Base-by-base conservation (phyloP, 768 basidiomycete genomes). In the Boletus vinaceobasis region DNA sequence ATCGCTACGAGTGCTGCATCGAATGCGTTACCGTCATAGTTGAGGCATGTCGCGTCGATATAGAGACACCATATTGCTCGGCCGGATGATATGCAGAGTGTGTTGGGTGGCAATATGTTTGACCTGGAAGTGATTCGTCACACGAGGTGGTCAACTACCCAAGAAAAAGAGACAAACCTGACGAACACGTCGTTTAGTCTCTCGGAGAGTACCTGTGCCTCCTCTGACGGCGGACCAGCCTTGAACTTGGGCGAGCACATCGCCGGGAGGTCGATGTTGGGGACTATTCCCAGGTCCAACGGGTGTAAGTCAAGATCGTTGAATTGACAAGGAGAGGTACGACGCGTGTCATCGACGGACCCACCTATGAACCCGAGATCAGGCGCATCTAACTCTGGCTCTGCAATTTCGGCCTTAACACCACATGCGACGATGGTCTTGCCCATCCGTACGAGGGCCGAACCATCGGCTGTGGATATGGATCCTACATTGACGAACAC, bases 361-460 rank as follows among this genome's bases (percentile, higher is more conserved):
- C 5, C 27, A 94, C 95, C 94, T 23, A 98, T 64, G 67, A 89
- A 98, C 0, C 96, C 96, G 29, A 85, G 78, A 15, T 79, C 74
- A 1, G 88, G 90, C 2, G 71, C 71, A 58, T 93, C 86, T 17
- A 96, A 67, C 61, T 91, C 89, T 5, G 96, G 96, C 63, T 93
- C 90, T 27, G 93, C 87, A 38, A 96, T 87, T 72, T 98, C 95
- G 14, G 93, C 94, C 67, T 97, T 98, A 60, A 99, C 84, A 1
- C 97, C 97, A 64, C 95, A 98, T 0, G 98, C 90, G 36, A 98
- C 77, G 1, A 93, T 98, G n/a, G 96, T 97, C 44, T 90, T 81
- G 19, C 97, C 97, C 55, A 98, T 68, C 27, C 93, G 78, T 5
- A 98, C 91, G 38, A 99, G 85, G 0, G 95, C 86, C 5, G 94